phyloP scores from a whole-genome alignment of 2,329 filamentous ascomycete genomes.

The Colletotrichum phormii region DNA sequence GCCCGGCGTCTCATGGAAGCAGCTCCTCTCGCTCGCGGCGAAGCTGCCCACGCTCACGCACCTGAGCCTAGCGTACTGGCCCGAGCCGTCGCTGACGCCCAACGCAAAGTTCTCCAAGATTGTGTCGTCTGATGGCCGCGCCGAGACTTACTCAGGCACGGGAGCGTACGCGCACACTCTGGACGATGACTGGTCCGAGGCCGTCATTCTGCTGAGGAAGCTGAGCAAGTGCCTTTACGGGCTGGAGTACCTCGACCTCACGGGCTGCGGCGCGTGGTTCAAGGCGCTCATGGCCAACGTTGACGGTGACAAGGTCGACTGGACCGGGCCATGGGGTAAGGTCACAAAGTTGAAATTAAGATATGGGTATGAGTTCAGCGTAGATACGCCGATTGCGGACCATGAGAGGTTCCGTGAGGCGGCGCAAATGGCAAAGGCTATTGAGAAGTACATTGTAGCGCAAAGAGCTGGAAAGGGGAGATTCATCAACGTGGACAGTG shows the following conservation, averaged over 20 bases:
- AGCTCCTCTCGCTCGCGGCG: conserved; percentile 64
- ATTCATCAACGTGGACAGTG: conserved; percentile 61
- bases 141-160: conserved; percentile 65
- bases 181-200: conserved; percentile 70
- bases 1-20: conserved; percentile 65
- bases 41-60: conserved; percentile 68
- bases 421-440: conserved; percentile 50
- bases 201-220: conserved; percentile 64
- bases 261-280: conserved; percentile 68
- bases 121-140: conserved; percentile 53
- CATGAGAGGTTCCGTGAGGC: conserved; percentile 48
- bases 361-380: conserved; percentile 54
- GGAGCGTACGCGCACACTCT: conserved; percentile 68
- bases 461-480: conserved; percentile 61
- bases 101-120: conserved; percentile 62
- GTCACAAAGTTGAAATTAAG: conserved; percentile 57
- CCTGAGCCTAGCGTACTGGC: conserved; percentile 72
- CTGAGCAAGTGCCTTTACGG: conserved; percentile 66
- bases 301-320: conserved; percentile 63
- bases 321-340: conserved; percentile 66
- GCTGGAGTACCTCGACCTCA: conserved; percentile 71
- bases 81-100: conserved; percentile 68
- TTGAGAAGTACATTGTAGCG: conserved; percentile 61
- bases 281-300: conserved; percentile 56
- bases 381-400: conserved; percentile 49